These are phyloP conservation scores for Albizia julibrissin DNA, from an alignment of 306 rosid species.

Conservation along the genomic window DNA sequence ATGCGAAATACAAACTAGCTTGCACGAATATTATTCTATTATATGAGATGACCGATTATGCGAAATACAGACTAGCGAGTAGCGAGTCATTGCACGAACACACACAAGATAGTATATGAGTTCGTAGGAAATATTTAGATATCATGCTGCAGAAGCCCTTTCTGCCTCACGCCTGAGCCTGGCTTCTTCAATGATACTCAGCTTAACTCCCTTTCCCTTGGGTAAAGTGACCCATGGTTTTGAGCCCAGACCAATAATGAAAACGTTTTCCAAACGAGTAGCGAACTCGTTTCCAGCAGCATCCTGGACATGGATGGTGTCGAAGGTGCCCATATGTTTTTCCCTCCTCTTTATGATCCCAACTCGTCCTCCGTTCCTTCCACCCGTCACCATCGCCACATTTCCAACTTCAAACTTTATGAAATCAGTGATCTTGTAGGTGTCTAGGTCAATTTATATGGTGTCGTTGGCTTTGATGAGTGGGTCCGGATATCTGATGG, in stretches of 20 bases:
- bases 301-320: conserved; percentile 53
- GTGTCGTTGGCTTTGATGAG: conserved; percentile 53
- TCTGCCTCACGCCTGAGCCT: conserved; percentile 53
- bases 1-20: neutral
- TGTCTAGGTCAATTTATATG: conserved; percentile 38
- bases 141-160: conserved; percentile 17
- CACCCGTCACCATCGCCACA: conserved; percentile 64
- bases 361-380: conserved; percentile 38
- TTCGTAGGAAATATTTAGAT: neutral
- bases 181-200: conserved; percentile 59
- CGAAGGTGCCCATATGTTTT: conserved; percentile 59
- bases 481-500: conserved; percentile 70
- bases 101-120: neutral
- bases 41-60: neutral
- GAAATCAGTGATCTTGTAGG: conserved; percentile 50
- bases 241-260: conserved; percentile 50
- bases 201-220: conserved; percentile 61
- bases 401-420: conserved; percentile 64
- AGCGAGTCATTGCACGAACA: neutral
- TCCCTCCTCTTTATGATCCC: conserved; percentile 60
- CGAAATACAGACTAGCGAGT: neutral
- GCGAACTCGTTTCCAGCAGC: conserved; percentile 52
- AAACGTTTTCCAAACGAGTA: conserved; percentile 56
- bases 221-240: conserved; percentile 55
- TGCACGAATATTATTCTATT: neutral